Conservation (phyloP, 768 basidiomycete species). For the Trametes meyenii region DNA sequence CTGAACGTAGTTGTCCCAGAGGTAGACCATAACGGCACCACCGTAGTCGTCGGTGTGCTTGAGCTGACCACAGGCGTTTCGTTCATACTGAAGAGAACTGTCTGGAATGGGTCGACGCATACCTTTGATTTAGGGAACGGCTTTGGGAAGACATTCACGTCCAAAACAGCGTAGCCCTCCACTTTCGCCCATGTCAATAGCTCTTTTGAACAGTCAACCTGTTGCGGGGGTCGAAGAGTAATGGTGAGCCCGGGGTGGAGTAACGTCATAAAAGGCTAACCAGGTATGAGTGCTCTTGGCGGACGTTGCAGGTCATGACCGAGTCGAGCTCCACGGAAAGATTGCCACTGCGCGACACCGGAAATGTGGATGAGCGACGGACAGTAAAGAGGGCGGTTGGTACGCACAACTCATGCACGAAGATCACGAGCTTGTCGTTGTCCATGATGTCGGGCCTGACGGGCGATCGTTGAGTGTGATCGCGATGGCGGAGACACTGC, state of each 20-base stretch:
- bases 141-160: conserved; percentile 82
- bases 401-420: conserved; percentile 93
- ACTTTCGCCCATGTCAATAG: conserved; percentile 76
- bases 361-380: neutral
- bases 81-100: neutral
- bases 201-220: conserved; percentile 87
- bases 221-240: neutral
- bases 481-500: neutral
- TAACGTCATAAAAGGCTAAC: conserved; percentile 45
- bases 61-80: conserved; percentile 34
- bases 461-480: neutral
- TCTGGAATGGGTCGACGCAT: conserved; percentile 4
- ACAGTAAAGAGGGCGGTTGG: neutral
- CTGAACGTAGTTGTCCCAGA: conserved; percentile 98
- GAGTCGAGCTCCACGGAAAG: conserved; percentile 82
- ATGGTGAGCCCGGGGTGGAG: conserved; percentile 5
- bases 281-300: conserved; percentile 82
- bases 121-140: conserved; percentile 45
- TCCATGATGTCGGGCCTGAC: conserved; percentile 76
- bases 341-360: conserved; percentile 65
- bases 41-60: conserved; percentile 41
- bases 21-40: conserved; percentile 69
- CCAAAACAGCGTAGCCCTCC: conserved; percentile 74
- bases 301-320: conserved; percentile 68
- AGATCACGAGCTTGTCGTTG: conserved; percentile 77